phyloP scores from a whole-genome alignment of 805 yeast species.

The Metschnikowia proteae region DNA sequence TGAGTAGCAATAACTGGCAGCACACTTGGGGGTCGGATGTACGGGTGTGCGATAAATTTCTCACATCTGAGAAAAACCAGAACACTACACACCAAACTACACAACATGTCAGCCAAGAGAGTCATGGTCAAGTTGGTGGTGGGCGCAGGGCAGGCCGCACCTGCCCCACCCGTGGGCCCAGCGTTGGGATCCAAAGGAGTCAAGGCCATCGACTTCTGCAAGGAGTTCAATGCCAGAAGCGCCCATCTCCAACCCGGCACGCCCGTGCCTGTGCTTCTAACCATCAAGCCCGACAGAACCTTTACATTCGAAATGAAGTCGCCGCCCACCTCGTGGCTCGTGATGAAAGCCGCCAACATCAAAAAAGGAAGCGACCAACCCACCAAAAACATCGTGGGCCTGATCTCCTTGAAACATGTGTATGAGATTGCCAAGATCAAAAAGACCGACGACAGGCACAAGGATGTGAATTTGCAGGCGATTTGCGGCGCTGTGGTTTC shows the following conservation, averaged over 20 bases:
- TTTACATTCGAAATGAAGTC: slow-evolving; percentile 83
- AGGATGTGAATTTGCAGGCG: slow-evolving; percentile 62
- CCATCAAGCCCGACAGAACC: slow-evolving; percentile 88
- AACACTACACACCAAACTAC: not conserved
- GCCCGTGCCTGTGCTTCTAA: slow-evolving; percentile 83
- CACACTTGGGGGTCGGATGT: not conserved
- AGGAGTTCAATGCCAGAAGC: slow-evolving; percentile 96
- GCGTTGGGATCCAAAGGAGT: slow-evolving; percentile 98
- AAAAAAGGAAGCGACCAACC: slow-evolving; percentile 74
- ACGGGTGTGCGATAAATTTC: slow-evolving; percentile 2
- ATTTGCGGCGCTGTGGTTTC: slow-evolving; percentile 80
- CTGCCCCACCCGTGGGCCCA: slow-evolving; percentile 99
- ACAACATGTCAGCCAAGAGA: slow-evolving; percentile 46
- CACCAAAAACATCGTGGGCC: slow-evolving; percentile 58
- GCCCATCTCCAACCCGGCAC: slow-evolving; percentile 81
- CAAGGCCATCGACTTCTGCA: slow-evolving; percentile 96
- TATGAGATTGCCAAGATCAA: slow-evolving; percentile 95
- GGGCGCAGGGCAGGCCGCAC: slow-evolving; percentile 97
- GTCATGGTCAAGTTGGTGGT: slow-evolving; percentile 82
- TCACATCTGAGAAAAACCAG: not conserved
- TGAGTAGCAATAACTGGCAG: too few species aligned
- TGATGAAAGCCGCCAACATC: slow-evolving; percentile 76
- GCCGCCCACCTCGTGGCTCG: slow-evolving; percentile 86
- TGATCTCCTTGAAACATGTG: slow-evolving; percentile 74
- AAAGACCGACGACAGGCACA: slow-evolving; percentile 78